These are phyloP conservation scores for Rhizoclosmatium globosum DNA, from an alignment of 192 early-diverging fungal genomes.

Conservation along the genomic window DNA sequence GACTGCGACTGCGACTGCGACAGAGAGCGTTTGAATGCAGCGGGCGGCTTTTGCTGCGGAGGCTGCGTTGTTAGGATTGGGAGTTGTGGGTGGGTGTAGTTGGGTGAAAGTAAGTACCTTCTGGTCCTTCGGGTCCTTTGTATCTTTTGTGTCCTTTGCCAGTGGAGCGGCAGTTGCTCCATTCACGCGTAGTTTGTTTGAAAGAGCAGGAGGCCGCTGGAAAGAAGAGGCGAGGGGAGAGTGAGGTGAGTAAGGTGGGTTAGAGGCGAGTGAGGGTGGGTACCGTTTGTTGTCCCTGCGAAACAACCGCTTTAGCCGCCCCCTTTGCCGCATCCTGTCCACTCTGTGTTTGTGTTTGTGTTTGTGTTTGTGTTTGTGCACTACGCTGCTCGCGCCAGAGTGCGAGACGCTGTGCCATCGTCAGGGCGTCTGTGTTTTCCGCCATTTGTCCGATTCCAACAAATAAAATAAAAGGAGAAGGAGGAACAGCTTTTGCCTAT, in stretches of 20 bases:
- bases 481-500: too few species aligned
- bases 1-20: neutral
- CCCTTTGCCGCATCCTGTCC: too few species aligned
- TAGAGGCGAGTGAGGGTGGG: neutral
- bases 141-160: neutral
- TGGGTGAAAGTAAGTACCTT: too few species aligned
- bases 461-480: too few species aligned
- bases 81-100: too few species aligned
- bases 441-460: neutral
- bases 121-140: neutral
- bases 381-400: neutral
- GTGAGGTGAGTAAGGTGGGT: neutral
- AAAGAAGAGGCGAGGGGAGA: neutral
- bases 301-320: neutral
- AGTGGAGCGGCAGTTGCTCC: neutral
- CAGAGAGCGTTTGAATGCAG: neutral
- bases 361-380: neutral
- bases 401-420: neutral
- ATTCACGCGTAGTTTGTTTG: conserved; percentile 11
- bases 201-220: neutral
- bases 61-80: too few species aligned
- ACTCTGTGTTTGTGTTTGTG: neutral
- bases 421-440: neutral
- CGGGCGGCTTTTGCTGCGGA: neutral
- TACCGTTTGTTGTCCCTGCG: neutral